A percentile compares a stretch with the other conserved stretches of the same genome.
These are phyloP conservation scores for Ustilago loliicola DNA, from an alignment of 1,284 basidiomycete species.

Conservation along the genomic window DNA sequence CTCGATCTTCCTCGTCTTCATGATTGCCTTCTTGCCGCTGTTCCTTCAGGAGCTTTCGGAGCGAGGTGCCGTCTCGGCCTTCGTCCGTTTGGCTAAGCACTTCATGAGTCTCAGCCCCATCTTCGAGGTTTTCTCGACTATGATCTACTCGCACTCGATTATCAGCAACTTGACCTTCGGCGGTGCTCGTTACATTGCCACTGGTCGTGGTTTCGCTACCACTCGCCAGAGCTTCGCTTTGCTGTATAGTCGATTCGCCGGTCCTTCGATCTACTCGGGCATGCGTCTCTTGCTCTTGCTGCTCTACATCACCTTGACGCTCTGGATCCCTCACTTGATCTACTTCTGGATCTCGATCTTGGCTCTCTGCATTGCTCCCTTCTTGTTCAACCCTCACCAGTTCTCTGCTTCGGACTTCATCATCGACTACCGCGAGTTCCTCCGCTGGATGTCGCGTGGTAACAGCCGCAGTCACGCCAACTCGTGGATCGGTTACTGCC, in stretches of 20 bases:
- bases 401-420: slow-evolving; percentile 69
- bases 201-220: slow-evolving; percentile 70
- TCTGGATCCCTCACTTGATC: slow-evolving; percentile 70
- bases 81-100: slow-evolving; percentile 69
- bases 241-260: slow-evolving; percentile 70
- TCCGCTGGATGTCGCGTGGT: slow-evolving; percentile 70
- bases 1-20: slow-evolving; percentile 70
- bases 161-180: slow-evolving; percentile 70
- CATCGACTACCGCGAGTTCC: slow-evolving; percentile 71
- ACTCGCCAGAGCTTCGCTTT: slow-evolving; percentile 68
- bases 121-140: slow-evolving; percentile 70
- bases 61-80: slow-evolving; percentile 68
- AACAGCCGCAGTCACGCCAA: slow-evolving; percentile 70
- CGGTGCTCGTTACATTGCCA: slow-evolving; percentile 71
- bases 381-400: slow-evolving; percentile 71
- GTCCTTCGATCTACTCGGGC: slow-evolving; percentile 69
- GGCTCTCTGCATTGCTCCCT: slow-evolving; percentile 69
- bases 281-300: slow-evolving; percentile 67
- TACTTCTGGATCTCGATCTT: slow-evolving; percentile 70
- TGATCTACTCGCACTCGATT: slow-evolving; percentile 70
- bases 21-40: slow-evolving; percentile 70
- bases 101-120: slow-evolving; percentile 68
- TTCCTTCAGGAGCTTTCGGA: slow-evolving; percentile 70
- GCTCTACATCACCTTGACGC: slow-evolving; percentile 69
- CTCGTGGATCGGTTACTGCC: slow-evolving; percentile 71